Base-by-base conservation (phyloP, 2,329 filamentous ascomycete species). In the Phaeosphaeriaceae sp. region DNA sequence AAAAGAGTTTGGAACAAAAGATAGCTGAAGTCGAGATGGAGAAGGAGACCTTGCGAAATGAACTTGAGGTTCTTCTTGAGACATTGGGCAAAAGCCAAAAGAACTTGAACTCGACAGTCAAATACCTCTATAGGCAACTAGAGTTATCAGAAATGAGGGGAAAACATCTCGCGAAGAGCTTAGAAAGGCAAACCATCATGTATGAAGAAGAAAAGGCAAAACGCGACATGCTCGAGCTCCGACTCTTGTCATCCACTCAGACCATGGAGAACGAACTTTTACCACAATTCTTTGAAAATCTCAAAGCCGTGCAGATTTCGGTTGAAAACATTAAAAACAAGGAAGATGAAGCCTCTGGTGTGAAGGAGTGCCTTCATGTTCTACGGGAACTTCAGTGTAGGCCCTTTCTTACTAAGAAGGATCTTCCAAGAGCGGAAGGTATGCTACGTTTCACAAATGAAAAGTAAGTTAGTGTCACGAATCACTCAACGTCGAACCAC, bases 361-460 rank as follows among this genome's bases (percentile, higher is more conserved):
- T 62, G 26, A 48, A 63, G 17, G 50, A 68, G 21, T 66, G 64
- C 28, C 17, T 64, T 2, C 40, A 51, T 0, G 46, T 38, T 5
- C 39, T 72, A 23, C 47, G 56, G n/a, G 47, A 42, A 11, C 42
- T 70, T 15, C 46, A 59, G 21, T 29, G 30, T 6, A 55, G 48
- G 1, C 57, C 62, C 2, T 35, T 58, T 8, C 40, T 68, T 21
- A 67, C 63, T 1, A 8, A 33, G 1, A 52, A 64, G 1, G 61
- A 70, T 32, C 37, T 64, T 2, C 38, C 52, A 9, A 64, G 63
- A 32, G 57, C 54, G 2, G 62, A 71, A 37, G 28, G 28, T 7
- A 67, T 65, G 54, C 38, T 71, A 15, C 54, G 49, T 11, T 61
- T 45, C 18, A 21, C 69, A 5, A 42, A 60, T 18, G 46, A 68